These are phyloP conservation scores for Bretschneidera sinensis DNA, from an alignment of 345 rosid genomes.

Conservation along the genomic window DNA sequence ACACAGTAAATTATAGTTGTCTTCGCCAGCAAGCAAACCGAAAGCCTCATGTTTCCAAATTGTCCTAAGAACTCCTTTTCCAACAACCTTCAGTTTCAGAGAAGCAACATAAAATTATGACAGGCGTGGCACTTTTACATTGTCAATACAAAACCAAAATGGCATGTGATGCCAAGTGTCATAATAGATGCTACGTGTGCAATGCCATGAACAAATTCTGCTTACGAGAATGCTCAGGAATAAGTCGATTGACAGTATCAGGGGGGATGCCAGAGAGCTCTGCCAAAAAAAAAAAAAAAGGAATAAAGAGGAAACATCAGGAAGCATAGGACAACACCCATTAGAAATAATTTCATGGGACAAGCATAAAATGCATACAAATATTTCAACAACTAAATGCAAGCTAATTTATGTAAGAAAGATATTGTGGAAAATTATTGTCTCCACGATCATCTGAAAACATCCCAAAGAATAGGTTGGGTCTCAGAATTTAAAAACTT, in stretches of 20 bases:
- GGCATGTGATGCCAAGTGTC: neutral
- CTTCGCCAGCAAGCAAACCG: constrained; percentile 22
- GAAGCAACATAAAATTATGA: neutral
- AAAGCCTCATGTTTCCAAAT: constrained; percentile 24
- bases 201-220: constrained; percentile 92
- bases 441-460: no score
- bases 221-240: constrained; percentile 87
- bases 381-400: no score
- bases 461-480: no score
- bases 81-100: constrained; percentile 14
- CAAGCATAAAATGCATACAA: no score
- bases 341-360: no score
- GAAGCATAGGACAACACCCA: neutral
- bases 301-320: neutral
- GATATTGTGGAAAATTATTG: no score
- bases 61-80: constrained; percentile 14
- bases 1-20: constrained; percentile 16
- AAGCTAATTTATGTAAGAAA: no score
- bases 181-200: constrained; percentile 32
- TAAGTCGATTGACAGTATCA: constrained; percentile 58
- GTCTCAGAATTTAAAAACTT: no score
- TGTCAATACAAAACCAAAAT: constrained; percentile 7
- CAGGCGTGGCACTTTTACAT: constrained; percentile 14
- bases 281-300: constrained; percentile 21
- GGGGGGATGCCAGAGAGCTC: constrained; percentile 72